phyloP scores from a whole-genome alignment of 306 rosid genomes.

The Citrullus amarus region DNA sequence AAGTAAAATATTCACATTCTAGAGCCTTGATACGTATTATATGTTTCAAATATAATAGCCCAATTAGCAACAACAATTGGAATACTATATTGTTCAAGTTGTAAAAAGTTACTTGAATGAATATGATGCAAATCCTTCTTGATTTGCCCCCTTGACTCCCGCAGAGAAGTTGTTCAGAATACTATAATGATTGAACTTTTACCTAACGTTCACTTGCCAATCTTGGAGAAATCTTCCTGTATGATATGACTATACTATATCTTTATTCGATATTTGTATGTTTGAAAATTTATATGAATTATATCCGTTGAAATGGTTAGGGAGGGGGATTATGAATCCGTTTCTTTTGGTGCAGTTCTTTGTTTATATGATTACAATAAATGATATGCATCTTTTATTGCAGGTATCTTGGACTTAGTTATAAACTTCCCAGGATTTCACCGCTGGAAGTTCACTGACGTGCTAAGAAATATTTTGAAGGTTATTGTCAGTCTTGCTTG shows the following conservation, averaged over 20 bases:
- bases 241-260: neutral
- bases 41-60: no score
- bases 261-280: neutral
- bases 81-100: no score
- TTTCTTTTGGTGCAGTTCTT: neutral
- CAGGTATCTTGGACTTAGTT: constrained; percentile 70
- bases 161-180: neutral
- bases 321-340: neutral
- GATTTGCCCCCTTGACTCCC: neutral
- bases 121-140: neutral
- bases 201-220: neutral
- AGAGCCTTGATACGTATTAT: neutral
- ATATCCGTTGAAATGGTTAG: neutral
- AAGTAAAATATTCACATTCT: constrained; percentile 37
- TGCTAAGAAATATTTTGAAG: constrained; percentile 70
- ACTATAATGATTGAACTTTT: neutral
- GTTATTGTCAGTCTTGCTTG: constrained; percentile 64
- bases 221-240: neutral
- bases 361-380: neutral
- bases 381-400: constrained; percentile 11
- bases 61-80: no score
- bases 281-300: neutral
- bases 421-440: constrained; percentile 86
- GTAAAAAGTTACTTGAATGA: neutral
- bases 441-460: constrained; percentile 69